A percentile compares a stretch with the other conserved stretches of the same genome.
Conservation (phyloP, 352 stramenopile species). For the Aphanomyces cochlioides region DNA sequence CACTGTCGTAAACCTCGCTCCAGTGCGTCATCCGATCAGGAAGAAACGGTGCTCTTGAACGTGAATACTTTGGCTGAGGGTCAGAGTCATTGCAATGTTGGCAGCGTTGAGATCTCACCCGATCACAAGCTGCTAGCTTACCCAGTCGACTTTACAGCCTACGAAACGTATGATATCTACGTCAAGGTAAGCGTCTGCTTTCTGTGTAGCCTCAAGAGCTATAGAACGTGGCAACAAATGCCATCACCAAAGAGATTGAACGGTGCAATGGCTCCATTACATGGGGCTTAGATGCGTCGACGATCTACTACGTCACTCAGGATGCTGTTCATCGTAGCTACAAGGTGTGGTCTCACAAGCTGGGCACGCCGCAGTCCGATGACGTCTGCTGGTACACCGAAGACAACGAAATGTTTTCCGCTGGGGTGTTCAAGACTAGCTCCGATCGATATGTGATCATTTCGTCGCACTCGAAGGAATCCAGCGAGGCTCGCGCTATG, state of each 20-base stretch:
- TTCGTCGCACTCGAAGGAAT: conserved; percentile 86
- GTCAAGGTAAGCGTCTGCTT: conserved; percentile 60
- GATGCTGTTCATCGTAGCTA: conserved; percentile 90
- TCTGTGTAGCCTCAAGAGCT: conserved; percentile 10
- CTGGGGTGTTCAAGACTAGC: conserved; percentile 90
- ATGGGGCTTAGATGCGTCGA: conserved; percentile 87
- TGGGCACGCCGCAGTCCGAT: conserved; percentile 57
- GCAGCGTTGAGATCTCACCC: conserved; percentile 72
- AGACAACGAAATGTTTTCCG: conserved; percentile 91
- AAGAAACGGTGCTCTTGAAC: conserved; percentile 90
- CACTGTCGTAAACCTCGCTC: conserved; percentile 72
- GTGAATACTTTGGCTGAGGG: conserved; percentile 89
- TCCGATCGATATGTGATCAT: conserved; percentile 92
- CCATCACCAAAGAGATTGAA: conserved; percentile 69
- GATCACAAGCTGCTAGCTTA: conserved; percentile 92
- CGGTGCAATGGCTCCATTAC: conserved; percentile 80
- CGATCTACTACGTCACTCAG: conserved; percentile 93
- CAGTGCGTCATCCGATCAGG: conserved; percentile 36
- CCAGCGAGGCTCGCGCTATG: conserved; percentile 84
- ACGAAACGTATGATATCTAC: conserved; percentile 91
- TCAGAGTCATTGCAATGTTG: conserved; percentile 81
- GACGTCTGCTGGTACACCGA: conserved; percentile 94
- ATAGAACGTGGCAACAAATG: conserved; percentile 46
- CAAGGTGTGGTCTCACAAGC: conserved; percentile 89
- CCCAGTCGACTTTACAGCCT: conserved; percentile 91